Base-by-base conservation (phyloP, 2,329 filamentous ascomycete species). In the Aspergillus felis region DNA sequence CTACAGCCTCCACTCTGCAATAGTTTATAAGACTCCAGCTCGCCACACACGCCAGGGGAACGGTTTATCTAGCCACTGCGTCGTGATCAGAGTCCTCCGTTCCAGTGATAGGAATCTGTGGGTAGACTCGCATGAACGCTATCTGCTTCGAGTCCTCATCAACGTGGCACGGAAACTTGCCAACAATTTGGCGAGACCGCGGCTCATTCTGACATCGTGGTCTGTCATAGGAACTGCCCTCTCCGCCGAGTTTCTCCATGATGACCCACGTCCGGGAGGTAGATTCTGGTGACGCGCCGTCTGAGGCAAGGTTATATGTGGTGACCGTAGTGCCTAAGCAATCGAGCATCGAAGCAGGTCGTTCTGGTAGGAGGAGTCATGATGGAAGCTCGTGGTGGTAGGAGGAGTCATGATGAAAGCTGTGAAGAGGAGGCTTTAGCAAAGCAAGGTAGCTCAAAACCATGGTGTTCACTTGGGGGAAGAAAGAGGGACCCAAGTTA, bases 71-170 rank as follows among this genome's bases (percentile, higher is more conserved):
- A 20, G 60, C 57, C 32, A 62, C 54, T 49, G 53, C 58, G 22
- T 35, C 50, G 10, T 24, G 27, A 54, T 62, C 54, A 51, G 57
- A 54, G 28, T 58, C 57, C 32, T 61, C 55, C 24, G 61, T 63
- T 44, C 55, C 61, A 49, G 50, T 50, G 48, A 57, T 59, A 44
- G 59, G 55, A 54, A 63, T 63, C 55, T 62, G 60, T 9, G 59
- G 25, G 50, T 61, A 61, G n/a, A 64, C 51, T 50, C 61, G 56
- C 56, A 64, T 61, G 22, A 62, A 61, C n/a, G 57, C 60, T 57
- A 55, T 50, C 42, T 57, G 54, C 2, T 20, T 52, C 27, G 54
- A 60, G 50, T 60, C 49, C 28, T 49, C 55, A n/a, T 10, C 41
- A 5, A 55, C 24, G 28, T 60, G 56, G 54, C 61, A 63, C 25